Evolutionary conservation across 345 rosid species (phyloP).

Genomic region (Syzygium aromaticum): DNA sequence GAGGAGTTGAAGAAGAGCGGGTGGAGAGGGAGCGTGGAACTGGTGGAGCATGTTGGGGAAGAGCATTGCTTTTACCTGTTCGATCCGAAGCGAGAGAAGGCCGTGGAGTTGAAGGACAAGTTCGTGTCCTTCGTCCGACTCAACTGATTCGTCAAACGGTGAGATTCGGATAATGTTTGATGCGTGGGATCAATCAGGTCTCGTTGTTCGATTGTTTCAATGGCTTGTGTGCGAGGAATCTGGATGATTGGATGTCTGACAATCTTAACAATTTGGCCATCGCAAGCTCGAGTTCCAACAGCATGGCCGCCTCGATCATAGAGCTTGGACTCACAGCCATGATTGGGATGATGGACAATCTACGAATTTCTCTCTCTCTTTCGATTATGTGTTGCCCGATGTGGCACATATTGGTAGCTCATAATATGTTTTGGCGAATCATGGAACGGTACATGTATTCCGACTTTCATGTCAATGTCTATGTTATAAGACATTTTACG

Average conservation of each 20-base stretch:
- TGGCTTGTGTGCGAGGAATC: not conserved
- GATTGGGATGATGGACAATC: not conserved
- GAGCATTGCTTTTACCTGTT: slow-evolving; percentile 1
- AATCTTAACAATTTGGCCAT: not conserved
- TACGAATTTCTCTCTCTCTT: not conserved
- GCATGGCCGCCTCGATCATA: not conserved
- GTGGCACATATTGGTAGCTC: not conserved
- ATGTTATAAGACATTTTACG: no score
- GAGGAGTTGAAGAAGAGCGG: slow-evolving; percentile 10
- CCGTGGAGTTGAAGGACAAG: slow-evolving; percentile 4
- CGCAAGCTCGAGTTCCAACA: not conserved
- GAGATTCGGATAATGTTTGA: not conserved
- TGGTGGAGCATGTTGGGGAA: slow-evolving; percentile 3
- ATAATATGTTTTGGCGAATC: no score
- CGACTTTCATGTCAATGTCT: no score
- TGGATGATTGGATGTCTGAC: not conserved
- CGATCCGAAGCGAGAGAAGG: not conserved
- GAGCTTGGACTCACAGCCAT: not conserved
- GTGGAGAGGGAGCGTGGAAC: slow-evolving; percentile 1
- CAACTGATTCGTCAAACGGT: not conserved
- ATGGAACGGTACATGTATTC: no score
- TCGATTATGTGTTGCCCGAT: not conserved
- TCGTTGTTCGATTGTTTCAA: not conserved
- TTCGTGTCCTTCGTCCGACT: slow-evolving; percentile 7
- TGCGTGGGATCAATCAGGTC: not conserved